Evolutionary conservation across 345 rosid species (phyloP).

Genomic region (Leavenworthia alabamica): DNA sequence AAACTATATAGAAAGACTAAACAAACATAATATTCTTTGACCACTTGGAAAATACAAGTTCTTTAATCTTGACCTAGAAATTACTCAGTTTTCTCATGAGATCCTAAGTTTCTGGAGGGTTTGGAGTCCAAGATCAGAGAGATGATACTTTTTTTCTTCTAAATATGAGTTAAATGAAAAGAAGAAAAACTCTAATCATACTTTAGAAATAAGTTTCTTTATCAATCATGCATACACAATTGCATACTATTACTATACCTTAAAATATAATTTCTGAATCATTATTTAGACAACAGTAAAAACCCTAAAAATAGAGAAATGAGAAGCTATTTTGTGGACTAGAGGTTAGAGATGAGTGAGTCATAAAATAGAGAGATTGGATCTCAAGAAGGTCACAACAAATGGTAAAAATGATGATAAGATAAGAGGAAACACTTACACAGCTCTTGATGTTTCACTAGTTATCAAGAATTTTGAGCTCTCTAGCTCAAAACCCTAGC

Average conservation of each 20-base stretch:
- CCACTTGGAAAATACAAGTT: slow-evolving; percentile 14
- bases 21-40: slow-evolving; percentile 16
- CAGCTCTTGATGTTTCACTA: slow-evolving; percentile 9
- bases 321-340: too few species aligned
- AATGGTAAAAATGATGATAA: slow-evolving; percentile 9
- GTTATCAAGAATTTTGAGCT: background rate
- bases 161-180: background rate
- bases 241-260: background rate
- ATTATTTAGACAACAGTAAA: too few species aligned
- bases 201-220: background rate
- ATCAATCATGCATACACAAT: slow-evolving; percentile 7
- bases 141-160: background rate
- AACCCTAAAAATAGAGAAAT: too few species aligned
- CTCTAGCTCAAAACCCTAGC: slow-evolving; percentile 22
- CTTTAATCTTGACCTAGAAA: slow-evolving; percentile 2
- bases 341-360: too few species aligned
- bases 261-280: too few species aligned
- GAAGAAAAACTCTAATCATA: background rate
- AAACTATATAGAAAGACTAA: background rate
- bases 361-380: slow-evolving; percentile 10
- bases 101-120: slow-evolving; percentile 11
- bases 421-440: slow-evolving; percentile 6
- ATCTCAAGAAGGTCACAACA: slow-evolving; percentile 8
- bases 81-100: slow-evolving; percentile 10
- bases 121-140: background rate